Percentiles rank a stretch among this genome's conserved stretches.
phyloP scores from a whole-genome alignment of 1,284 basidiomycete species.

The Puccinia hordei region DNA sequence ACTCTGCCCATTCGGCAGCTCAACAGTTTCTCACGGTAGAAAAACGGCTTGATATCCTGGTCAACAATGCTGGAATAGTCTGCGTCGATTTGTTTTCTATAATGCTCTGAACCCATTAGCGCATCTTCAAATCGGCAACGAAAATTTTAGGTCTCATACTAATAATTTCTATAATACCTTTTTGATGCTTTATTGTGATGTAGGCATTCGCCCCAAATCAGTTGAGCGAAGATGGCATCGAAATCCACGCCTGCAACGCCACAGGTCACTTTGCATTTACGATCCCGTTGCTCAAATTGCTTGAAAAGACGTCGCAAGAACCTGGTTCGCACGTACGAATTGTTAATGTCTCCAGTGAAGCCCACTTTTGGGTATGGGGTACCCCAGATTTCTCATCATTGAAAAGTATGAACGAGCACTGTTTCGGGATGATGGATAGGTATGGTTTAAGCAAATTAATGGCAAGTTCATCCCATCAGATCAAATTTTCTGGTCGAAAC shows the following conservation, averaged over 20 bases:
- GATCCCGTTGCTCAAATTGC: constrained; percentile 1
- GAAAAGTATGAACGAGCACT: constrained; percentile 34
- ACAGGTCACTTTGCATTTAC: constrained; percentile 50
- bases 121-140: too few species aligned
- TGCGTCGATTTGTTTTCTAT: constrained; percentile 15
- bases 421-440: not conserved
- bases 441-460: constrained; percentile 45
- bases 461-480: not conserved
- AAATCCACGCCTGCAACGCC: constrained; percentile 45
- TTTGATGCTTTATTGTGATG: not conserved
- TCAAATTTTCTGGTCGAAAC: not conserved
- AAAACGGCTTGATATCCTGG: constrained; percentile 57
- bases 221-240: constrained; percentile 43
- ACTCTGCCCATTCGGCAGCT: constrained; percentile 55
- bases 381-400: constrained; percentile 33
- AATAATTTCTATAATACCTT: not conserved
- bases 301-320: constrained; percentile 34
- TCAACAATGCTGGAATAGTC: constrained; percentile 57
- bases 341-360: constrained; percentile 35
- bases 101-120: not conserved
- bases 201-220: constrained; percentile 33
- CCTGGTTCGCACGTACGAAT: constrained; percentile 32
- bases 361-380: constrained; percentile 18
- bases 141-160: not conserved
- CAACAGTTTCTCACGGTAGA: constrained; percentile 55